Evolutionary conservation across 2,329 filamentous ascomycete species (phyloP).

Genomic region (Ilyonectria robusta): DNA sequence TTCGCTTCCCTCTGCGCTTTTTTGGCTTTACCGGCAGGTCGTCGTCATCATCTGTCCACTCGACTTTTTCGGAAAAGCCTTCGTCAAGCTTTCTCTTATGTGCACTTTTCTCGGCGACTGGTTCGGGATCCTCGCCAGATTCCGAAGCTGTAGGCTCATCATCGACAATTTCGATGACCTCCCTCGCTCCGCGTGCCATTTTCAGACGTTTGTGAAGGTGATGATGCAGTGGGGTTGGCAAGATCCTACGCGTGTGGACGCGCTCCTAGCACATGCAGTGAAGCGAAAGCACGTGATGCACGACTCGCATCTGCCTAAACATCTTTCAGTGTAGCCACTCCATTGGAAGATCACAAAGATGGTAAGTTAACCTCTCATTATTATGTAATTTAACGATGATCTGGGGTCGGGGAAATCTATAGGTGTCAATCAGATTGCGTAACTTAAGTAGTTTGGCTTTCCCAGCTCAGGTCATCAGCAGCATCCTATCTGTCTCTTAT

Average conservation of each 20-base stretch:
- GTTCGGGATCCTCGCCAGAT: constrained; percentile 27
- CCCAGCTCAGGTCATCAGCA: background rate
- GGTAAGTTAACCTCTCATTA: background rate
- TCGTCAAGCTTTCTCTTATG: constrained; percentile 57
- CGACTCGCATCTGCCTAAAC: constrained; percentile 1
- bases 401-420: too few relatives aligned
- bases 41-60: constrained; percentile 73
- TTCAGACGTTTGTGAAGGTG: constrained; percentile 3
- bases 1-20: constrained; percentile 49
- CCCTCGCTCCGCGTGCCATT: constrained; percentile 34
- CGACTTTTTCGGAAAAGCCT: constrained; percentile 59
- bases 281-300: constrained; percentile 46
- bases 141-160: constrained; percentile 43
- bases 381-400: too few relatives aligned
- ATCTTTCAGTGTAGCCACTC: background rate
- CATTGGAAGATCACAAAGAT: background rate
- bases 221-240: constrained; percentile 15
- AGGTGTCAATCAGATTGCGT: background rate
- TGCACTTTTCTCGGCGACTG: constrained; percentile 19
- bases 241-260: constrained; percentile 34
- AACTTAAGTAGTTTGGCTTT: background rate
- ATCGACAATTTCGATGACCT: constrained; percentile 48
- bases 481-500: background rate
- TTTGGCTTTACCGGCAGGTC: constrained; percentile 71
- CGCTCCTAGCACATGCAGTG: constrained; percentile 13